Evolutionary conservation across 139 green algal species (phyloP), one percentile per base, ranked within the genome.

Genomic region (Chlamydomonas urium): DNA sequence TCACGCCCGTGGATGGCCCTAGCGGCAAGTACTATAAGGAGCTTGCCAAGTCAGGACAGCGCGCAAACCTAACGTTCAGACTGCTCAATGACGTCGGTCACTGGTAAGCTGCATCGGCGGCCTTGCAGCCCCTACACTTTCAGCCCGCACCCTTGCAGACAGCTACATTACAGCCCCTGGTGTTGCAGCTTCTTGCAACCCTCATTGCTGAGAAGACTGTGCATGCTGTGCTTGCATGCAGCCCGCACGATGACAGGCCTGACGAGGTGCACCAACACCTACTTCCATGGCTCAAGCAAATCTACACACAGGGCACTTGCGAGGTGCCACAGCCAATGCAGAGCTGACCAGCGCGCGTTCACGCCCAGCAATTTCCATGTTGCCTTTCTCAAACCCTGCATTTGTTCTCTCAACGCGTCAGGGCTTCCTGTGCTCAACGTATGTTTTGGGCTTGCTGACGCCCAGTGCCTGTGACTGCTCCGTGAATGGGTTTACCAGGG

Each of bases 1-100:
- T 98, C 61, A 98, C 92, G 0, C 94, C 94, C 0, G 35, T 83
- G 1, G 88, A 98, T 69, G 91, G 92, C 17, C 94, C 94, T 1
- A 83, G 97, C 10, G 93, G 91, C 2, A 73, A 83, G n/a, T 96
- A 83, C 75, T 94, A 96, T 36, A 24, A 80, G 58, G 59, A 37
- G 0, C 75, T 96, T 61, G 69, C 84, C 1, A 28, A 37, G 1
- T n/a, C n/a, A n/a, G n/a, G 63, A 3, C 29, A 77, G 85, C 0
- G 67, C 72, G 1, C 66, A 83, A 21, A 86, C 82, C 2, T n/a
- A n/a, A 58, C 32, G 0, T 90, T 97, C 57, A 48, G 75, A 0
- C 66, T 87, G 50, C 65, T 96, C 53, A 19, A 74, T 32, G 17
- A 62, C 23, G 23, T 31, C 53, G 53, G 5, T 32, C 19, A 14